A percentile compares a stretch with the other conserved stretches of the same genome.
These are phyloP conservation scores for Ceratobasidium sp. DNA, from an alignment of 1,284 basidiomycete genomes.

Conservation along the genomic window DNA sequence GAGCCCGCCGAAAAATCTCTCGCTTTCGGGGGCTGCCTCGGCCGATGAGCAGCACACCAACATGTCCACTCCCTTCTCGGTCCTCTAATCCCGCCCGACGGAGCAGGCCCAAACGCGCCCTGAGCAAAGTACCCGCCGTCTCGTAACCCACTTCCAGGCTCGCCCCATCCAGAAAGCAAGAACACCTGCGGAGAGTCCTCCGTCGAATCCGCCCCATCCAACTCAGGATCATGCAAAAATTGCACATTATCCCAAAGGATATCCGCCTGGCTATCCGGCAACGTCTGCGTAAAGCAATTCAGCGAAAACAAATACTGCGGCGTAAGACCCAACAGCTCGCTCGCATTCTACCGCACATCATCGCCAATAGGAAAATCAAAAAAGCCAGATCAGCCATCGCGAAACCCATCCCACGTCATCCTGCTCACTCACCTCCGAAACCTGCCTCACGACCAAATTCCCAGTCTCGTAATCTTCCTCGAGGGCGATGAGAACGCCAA, in stretches of 20 bases:
- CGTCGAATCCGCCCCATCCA: slow-evolving; percentile 55
- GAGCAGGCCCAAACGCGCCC: slow-evolving; percentile 15
- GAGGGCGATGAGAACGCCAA: slow-evolving; percentile 82
- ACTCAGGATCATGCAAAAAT: slow-evolving; percentile 66
- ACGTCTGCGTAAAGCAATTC: slow-evolving; percentile 78
- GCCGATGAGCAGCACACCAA: slow-evolving; percentile 85
- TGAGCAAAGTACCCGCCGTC: slow-evolving; percentile 48
- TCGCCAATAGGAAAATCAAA: slow-evolving; percentile 21
- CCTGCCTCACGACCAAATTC: slow-evolving; percentile 75
- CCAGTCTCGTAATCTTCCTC: slow-evolving; percentile 72
- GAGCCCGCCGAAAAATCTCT: background rate
- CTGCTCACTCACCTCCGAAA: slow-evolving; percentile 73
- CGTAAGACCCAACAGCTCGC: slow-evolving; percentile 76
- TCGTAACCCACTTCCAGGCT: slow-evolving; percentile 63
- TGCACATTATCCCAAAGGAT: slow-evolving; percentile 82
- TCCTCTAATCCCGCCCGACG: slow-evolving; percentile 29
- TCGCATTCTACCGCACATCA: slow-evolving; percentile 62
- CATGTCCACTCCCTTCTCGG: slow-evolving; percentile 72
- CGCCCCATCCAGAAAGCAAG: slow-evolving; percentile 74
- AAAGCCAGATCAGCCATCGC: slow-evolving; percentile 43
- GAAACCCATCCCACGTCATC: background rate
- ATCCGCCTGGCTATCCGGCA: slow-evolving; percentile 76
- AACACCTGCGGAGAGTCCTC: slow-evolving; percentile 70
- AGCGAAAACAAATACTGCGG: slow-evolving; percentile 82
- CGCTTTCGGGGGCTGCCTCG: slow-evolving; percentile 50